These are phyloP conservation scores for Forsythia suspensa DNA, from an alignment of 257 asterid genomes.

Conservation along the genomic window DNA sequence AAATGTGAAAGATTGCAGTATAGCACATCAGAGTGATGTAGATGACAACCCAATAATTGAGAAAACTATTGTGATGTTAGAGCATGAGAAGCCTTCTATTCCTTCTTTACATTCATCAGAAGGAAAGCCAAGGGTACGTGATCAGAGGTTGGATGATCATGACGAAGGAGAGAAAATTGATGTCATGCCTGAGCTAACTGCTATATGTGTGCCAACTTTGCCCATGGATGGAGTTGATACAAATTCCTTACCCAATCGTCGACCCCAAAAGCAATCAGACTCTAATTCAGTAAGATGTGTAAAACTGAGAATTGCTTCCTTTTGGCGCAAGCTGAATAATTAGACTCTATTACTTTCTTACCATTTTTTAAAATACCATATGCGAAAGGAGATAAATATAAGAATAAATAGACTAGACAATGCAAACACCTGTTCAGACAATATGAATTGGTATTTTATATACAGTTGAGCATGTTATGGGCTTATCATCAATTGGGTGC, in stretches of 20 bases:
- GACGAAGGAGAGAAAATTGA: conserved; percentile 32
- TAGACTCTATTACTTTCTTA: not conserved
- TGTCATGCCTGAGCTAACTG: conserved; percentile 31
- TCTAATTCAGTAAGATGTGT: conserved; percentile 48
- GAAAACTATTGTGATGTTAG: conserved; percentile 75
- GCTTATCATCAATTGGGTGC: conserved; percentile 3
- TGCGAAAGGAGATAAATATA: not conserved
- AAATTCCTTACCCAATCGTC: conserved; percentile 33
- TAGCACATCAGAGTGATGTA: conserved; percentile 40
- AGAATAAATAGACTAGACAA: not conserved
- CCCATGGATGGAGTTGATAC: conserved; percentile 36
- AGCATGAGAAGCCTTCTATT: conserved; percentile 62
- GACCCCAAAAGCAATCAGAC: conserved; percentile 34
- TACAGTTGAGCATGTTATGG: not conserved
- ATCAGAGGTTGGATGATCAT: conserved; percentile 24
- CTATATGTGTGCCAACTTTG: conserved; percentile 43
- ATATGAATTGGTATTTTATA: not conserved
- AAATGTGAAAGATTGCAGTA: conserved; percentile 27
- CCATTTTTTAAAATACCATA: not conserved
- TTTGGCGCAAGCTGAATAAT: not conserved
- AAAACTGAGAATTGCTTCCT: not conserved
- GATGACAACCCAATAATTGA: conserved; percentile 78
- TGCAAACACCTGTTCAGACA: not conserved
- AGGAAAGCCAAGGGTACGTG: conserved; percentile 28
- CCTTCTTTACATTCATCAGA: conserved; percentile 41